Evolutionary conservation across 257 asterid genomes (phyloP).

Genomic region (Verbena officinalis): DNA sequence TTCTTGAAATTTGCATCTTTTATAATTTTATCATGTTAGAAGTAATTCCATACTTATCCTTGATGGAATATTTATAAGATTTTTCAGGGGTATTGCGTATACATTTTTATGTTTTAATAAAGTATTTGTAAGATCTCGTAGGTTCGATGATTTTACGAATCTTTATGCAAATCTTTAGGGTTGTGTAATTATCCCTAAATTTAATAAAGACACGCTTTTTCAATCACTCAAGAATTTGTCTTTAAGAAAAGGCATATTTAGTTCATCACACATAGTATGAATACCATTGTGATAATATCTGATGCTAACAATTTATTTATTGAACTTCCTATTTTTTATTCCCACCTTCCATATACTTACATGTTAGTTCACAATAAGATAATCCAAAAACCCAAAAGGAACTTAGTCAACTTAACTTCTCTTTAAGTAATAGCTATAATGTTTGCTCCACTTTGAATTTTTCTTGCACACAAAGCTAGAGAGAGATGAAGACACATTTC

Average conservation of each 20-base stretch:
- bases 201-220: too few relatives aligned
- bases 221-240: background rate
- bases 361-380: conserved; percentile 21
- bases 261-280: background rate
- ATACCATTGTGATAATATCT: background rate
- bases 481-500: conserved; percentile 11
- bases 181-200: too few relatives aligned
- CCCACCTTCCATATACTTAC: conserved; percentile 31
- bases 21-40: too few relatives aligned
- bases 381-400: background rate
- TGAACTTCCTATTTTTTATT: conserved; percentile 19
- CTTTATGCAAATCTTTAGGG: too few relatives aligned
- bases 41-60: too few relatives aligned
- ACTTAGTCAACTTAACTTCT: conserved; percentile 41
- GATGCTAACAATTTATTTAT: conserved; percentile 17
- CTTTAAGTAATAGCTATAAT: conserved; percentile 24
- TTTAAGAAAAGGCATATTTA: background rate
- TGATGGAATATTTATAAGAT: too few relatives aligned
- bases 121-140: too few relatives aligned
- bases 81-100: too few relatives aligned
- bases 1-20: too few relatives aligned
- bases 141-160: too few relatives aligned
- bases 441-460: conserved; percentile 26
- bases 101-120: too few relatives aligned
- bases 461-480: background rate